These are phyloP conservation scores for Beauveria asiatica DNA, from an alignment of 2,329 filamentous ascomycete genomes.

Conservation along the genomic window DNA sequence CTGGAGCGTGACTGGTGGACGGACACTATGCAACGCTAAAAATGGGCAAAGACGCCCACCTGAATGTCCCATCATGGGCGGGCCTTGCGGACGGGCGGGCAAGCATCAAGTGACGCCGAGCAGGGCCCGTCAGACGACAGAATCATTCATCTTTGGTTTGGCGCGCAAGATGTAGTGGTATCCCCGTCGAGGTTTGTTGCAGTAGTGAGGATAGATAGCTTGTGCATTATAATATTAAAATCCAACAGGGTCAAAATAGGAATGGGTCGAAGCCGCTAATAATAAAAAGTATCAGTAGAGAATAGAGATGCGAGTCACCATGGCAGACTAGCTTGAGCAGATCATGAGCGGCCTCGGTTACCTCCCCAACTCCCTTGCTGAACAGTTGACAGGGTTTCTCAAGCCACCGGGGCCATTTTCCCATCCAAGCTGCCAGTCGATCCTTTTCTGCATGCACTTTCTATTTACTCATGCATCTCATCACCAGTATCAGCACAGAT, in stretches of 20 bases:
- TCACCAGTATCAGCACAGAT: too few species aligned
- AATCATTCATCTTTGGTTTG: background rate
- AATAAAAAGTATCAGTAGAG: background rate
- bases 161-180: background rate
- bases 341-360: too few species aligned
- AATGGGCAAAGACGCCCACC: background rate
- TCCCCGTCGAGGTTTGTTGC: background rate
- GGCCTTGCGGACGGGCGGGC: background rate
- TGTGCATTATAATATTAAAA: background rate
- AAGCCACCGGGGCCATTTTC: too few species aligned
- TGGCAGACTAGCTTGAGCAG: background rate
- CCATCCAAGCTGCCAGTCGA: background rate
- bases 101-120: slow-evolving; percentile 11
- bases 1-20: slow-evolving; percentile 7
- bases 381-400: too few species aligned
- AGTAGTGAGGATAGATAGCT: background rate
- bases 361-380: too few species aligned
- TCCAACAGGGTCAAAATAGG: background rate
- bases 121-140: slow-evolving; percentile 6
- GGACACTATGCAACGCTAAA: background rate
- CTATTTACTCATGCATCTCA: background rate
- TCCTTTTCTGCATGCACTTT: background rate
- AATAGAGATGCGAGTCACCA: background rate
- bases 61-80: background rate
- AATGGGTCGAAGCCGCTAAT: background rate